Conservation (phyloP, 2,329 filamentous ascomycete genomes). For the Phaeoacremonium minimum region DNA sequence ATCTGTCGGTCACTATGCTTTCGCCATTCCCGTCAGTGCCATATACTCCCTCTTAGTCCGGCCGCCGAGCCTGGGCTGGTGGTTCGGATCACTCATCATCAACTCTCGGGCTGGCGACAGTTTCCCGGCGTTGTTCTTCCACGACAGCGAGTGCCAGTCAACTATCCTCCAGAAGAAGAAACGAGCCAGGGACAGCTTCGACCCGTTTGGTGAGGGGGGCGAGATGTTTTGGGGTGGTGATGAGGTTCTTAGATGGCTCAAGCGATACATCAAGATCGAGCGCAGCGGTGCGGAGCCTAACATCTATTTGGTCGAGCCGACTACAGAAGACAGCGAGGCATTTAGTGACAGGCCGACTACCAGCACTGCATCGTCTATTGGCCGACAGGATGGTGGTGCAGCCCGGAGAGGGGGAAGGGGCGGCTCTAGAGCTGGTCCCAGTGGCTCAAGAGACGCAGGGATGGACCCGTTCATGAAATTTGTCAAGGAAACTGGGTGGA, state of each 20-base stretch:
- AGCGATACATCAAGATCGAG: slow-evolving; percentile 77
- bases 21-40: slow-evolving; percentile 83
- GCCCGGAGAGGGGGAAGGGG: slow-evolving; percentile 28
- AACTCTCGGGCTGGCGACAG: slow-evolving; percentile 88
- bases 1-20: slow-evolving; percentile 76
- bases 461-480: slow-evolving; percentile 95
- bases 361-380: slow-evolving; percentile 36
- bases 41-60: slow-evolving; percentile 88
- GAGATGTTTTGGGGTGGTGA: slow-evolving; percentile 97
- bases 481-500: slow-evolving; percentile 94
- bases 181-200: slow-evolving; percentile 76
- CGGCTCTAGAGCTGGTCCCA: slow-evolving; percentile 27
- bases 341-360: slow-evolving; percentile 65
- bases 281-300: slow-evolving; percentile 82
- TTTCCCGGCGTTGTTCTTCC: slow-evolving; percentile 94
- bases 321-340: slow-evolving; percentile 73
- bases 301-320: slow-evolving; percentile 87
- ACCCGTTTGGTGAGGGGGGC: slow-evolving; percentile 81
- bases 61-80: slow-evolving; percentile 93
- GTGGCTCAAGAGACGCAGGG: slow-evolving; percentile 54
- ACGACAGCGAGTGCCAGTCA: slow-evolving; percentile 93
- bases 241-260: slow-evolving; percentile 88
- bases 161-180: slow-evolving; percentile 93
- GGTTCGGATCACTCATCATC: slow-evolving; percentile 94
- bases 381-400: slow-evolving; percentile 28